A percentile compares a stretch with the other conserved stretches of the same genome.
These are phyloP conservation scores for Urtica urens DNA, from an alignment of 306 rosid species.

Conservation along the genomic window DNA sequence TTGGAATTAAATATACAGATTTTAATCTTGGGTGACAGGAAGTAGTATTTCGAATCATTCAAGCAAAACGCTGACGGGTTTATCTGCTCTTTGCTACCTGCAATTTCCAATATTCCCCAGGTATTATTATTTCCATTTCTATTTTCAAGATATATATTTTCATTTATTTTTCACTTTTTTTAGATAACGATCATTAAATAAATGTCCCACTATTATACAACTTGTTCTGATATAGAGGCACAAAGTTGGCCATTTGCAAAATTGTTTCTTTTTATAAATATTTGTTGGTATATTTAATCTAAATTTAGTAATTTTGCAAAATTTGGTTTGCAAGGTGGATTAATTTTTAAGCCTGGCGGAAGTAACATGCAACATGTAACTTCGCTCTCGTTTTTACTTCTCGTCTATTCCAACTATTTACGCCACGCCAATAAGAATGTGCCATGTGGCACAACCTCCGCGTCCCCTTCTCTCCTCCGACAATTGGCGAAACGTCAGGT, in stretches of 20 bases:
- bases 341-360: constrained; percentile 87
- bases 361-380: constrained; percentile 99
- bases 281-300: too few relatives aligned
- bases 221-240: too few relatives aligned
- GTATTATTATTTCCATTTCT: constrained; percentile 24
- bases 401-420: constrained; percentile 77
- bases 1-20: neutral
- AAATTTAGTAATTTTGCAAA: neutral
- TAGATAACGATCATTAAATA: too few relatives aligned
- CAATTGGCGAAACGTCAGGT: constrained; percentile 79
- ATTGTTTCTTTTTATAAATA: too few relatives aligned
- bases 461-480: constrained; percentile 63
- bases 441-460: constrained; percentile 69
- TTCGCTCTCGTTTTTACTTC: constrained; percentile 69
- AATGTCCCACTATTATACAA: too few relatives aligned
- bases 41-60: too few relatives aligned
- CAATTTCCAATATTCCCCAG: constrained; percentile 90
- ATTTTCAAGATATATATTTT: neutral
- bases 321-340: constrained; percentile 48
- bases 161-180: neutral
- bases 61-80: constrained; percentile 82
- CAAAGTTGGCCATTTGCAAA: too few relatives aligned
- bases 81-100: constrained; percentile 79
- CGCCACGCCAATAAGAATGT: constrained; percentile 80
- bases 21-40: constrained; percentile 34